Evolutionary conservation across 2,329 filamentous ascomycete genomes (phyloP), one percentile per base, ranked within the genome.

Genomic region (Pseudocercospora macadamiae): DNA sequence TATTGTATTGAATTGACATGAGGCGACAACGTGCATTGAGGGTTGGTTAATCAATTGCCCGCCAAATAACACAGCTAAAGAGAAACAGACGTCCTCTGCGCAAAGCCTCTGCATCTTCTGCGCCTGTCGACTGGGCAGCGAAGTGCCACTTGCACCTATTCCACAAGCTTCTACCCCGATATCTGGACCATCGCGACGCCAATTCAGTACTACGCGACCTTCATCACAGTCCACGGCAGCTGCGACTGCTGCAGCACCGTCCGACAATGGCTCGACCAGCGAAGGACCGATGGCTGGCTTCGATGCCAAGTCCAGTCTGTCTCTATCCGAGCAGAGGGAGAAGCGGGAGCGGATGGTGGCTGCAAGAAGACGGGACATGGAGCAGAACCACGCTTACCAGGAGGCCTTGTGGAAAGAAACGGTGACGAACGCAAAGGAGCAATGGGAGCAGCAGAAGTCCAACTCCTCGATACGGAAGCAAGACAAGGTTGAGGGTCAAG

Each of bases 31-130:
- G 66, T 25, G 51, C 67, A 18, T 54, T 70, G 63, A 68, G 66
- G 63, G 69, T 70, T 54, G 47, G 59, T 47, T 12, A 32, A 44
- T 28, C 21, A 48, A n/a, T n/a, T n/a, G n/a, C n/a, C n/a, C n/a
- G n/a, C n/a, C 10, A 25, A 6, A 3, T 6, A 4, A 5, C 12
- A 16, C 12, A 28, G 37, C 61, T 64, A 60, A 68, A 55, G 9
- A n/a, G 28, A 48, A 9, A 5, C 51, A 70, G 68, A 56, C 68
- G 25, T 65, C 69, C 52, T 68, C 70, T 53, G 63, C 68, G 53
- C 68, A 70, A 59, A 64, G 61, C 37, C 56, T 74, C 51, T 73
- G 72, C 63, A 55, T 72, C 59, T 70, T 73, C 60, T 74, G 71
- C 55, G 66, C 71, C 18, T 72, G 63, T 61, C 65, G 66, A 47